Evolutionary conservation across 2,329 filamentous ascomycete species (phyloP), one percentile per base, ranked within the genome.

Genomic region (Orbilia blumenaviensis): DNA sequence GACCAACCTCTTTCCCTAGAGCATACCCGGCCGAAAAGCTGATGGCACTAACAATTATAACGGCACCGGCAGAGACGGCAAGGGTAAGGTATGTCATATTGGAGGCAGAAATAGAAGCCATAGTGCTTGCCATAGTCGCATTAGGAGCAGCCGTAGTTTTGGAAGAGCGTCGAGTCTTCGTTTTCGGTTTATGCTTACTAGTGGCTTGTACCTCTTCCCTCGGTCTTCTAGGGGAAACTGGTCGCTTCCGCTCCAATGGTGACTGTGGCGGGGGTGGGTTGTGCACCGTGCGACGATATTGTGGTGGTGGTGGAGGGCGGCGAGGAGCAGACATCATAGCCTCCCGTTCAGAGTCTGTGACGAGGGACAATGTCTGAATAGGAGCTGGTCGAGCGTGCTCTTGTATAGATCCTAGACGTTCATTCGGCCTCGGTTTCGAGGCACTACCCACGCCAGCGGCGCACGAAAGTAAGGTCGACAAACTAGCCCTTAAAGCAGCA

Each of bases 401-500:
- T 23, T 69, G 72, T 16, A 76, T 58, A 3, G 58, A 52, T 44
- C 62, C 72, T 64, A 76, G 60, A 4, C 72, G 72, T 8, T 76
- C 72, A 48, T 52, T 52, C 14, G 54, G 46, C 34, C 64, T 56
- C 21, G 72, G 64, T 23, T 76, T 97, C 0, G 91, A 89, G 14
- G 95, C 85, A 2, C 91, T 91, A 46, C 95, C 88, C 0, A 94
- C 95, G 0, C 94, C 95, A 2, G 94, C 93, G 0, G 93, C 94
- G 80, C 93, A 96, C n/a, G 94, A 97, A 10, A 99, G 88, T 10
- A 99, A 87, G 0, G 95, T 98, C 0, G 93, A 97, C n/a, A 99
- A 86, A 56, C 93, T 97, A 18, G 95, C 93, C 34, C 95, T 90
- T 9, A 99, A 86, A 1, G 93, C 95, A 29, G 93, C 95, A 80